Evolutionary conservation across 2,329 filamentous ascomycete genomes (phyloP).

Genomic region (Albifimbria verrucaria): DNA sequence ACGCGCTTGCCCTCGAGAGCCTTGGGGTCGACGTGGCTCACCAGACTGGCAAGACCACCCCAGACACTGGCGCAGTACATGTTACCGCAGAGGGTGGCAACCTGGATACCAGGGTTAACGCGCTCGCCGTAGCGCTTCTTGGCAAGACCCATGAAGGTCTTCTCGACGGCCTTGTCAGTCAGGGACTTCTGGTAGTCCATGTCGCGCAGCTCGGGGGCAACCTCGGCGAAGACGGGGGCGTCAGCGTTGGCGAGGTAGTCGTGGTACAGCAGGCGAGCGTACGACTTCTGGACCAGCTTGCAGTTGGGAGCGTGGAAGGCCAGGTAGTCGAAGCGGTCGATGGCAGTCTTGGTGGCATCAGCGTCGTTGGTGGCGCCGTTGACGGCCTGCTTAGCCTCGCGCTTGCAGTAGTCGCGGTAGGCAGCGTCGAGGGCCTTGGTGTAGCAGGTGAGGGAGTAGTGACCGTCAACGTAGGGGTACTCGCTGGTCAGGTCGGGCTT

Average conservation of each 20-base stretch:
- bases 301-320: slow-evolving; percentile 82
- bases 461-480: slow-evolving; percentile 81
- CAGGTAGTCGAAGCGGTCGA: slow-evolving; percentile 83
- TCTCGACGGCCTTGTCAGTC: slow-evolving; percentile 79
- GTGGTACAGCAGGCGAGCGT: slow-evolving; percentile 80
- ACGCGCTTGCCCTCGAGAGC: slow-evolving; percentile 68
- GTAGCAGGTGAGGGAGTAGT: slow-evolving; percentile 81
- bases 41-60: slow-evolving; percentile 69
- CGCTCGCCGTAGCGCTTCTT: slow-evolving; percentile 84
- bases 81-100: slow-evolving; percentile 72
- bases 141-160: slow-evolving; percentile 78
- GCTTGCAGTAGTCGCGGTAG: slow-evolving; percentile 77
- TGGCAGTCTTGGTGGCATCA: slow-evolving; percentile 51
- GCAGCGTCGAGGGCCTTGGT: slow-evolving; percentile 75
- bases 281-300: slow-evolving; percentile 85
- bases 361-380: slow-evolving; percentile 46
- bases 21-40: slow-evolving; percentile 61
- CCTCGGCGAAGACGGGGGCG: slow-evolving; percentile 66
- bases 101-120: slow-evolving; percentile 69
- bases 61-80: slow-evolving; percentile 72
- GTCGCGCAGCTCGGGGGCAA: slow-evolving; percentile 72
- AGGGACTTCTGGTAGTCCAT: slow-evolving; percentile 78
- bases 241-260: slow-evolving; percentile 73
- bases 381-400: slow-evolving; percentile 57
- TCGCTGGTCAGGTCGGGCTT: slow-evolving; percentile 86